phyloP scores from a whole-genome alignment of 2,329 filamentous ascomycete species.

The Arachnopeziza araneosa region DNA sequence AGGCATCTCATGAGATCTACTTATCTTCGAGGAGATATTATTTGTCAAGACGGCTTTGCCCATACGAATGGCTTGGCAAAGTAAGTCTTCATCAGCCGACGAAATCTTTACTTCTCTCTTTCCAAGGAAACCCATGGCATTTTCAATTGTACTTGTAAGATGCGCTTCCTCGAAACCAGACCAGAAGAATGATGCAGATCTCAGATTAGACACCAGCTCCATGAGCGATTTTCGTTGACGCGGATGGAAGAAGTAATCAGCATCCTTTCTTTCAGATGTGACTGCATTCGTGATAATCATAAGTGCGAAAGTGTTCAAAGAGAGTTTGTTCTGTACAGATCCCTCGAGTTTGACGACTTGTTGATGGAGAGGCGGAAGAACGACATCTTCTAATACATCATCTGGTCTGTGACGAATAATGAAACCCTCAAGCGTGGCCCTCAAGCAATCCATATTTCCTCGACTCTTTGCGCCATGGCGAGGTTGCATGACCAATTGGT shows the following conservation, averaged over 20 bases:
- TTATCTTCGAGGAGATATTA: slow-evolving; percentile 59
- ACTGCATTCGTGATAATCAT: slow-evolving; percentile 81
- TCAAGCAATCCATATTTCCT: slow-evolving; percentile 58
- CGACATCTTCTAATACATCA: slow-evolving; percentile 59
- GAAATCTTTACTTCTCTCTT: slow-evolving; percentile 56
- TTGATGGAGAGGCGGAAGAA: slow-evolving; percentile 67
- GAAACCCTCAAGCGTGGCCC: slow-evolving; percentile 66
- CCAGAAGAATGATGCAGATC: slow-evolving; percentile 79
- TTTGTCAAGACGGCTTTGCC: slow-evolving; percentile 57
- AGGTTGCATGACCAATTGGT: slow-evolving; percentile 61
- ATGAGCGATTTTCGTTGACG: slow-evolving; percentile 63
- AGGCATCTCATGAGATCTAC: slow-evolving; percentile 70
- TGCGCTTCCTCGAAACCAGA: slow-evolving; percentile 65
- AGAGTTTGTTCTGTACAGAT: slow-evolving; percentile 77
- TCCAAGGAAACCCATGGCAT: slow-evolving; percentile 60
- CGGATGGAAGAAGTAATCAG: slow-evolving; percentile 84
- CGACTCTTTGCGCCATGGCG: slow-evolving; percentile 45
- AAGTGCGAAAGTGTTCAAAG: slow-evolving; percentile 78
- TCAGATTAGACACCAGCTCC: slow-evolving; percentile 68
- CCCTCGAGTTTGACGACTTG: slow-evolving; percentile 70
- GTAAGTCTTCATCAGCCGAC: slow-evolving; percentile 51
- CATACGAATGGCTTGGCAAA: slow-evolving; percentile 60
- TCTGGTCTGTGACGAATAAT: slow-evolving; percentile 74
- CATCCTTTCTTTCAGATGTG: slow-evolving; percentile 76
- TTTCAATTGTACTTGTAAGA: slow-evolving; percentile 58